Conservation (phyloP, 306 rosid species). For the Pyrus betulifolia region DNA sequence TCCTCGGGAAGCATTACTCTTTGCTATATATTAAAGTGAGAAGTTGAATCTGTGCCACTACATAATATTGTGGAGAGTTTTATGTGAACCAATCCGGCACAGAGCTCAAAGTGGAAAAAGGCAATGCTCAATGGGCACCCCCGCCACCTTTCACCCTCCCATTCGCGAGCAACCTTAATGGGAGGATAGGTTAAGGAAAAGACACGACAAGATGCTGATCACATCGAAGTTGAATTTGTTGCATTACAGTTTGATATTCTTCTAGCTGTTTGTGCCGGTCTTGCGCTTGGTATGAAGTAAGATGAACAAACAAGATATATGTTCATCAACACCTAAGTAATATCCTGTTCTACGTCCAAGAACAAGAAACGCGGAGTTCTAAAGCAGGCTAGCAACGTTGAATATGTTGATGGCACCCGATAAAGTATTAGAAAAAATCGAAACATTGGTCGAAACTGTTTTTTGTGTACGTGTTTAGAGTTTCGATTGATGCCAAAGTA, state of each 20-base stretch:
- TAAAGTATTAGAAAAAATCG: not conserved
- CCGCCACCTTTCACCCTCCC: too few relatives aligned
- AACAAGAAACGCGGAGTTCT: not conserved
- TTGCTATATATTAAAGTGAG: too few relatives aligned
- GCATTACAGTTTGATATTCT: too few relatives aligned
- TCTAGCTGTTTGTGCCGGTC: not conserved
- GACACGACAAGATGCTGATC: not conserved
- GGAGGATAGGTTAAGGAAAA: not conserved
- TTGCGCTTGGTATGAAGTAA: not conserved
- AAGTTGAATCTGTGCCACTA: too few relatives aligned
- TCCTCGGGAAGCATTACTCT: too few relatives aligned
- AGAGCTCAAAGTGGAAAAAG: not conserved
- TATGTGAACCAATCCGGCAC: not conserved
- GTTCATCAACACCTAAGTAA: too few relatives aligned
- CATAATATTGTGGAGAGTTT: not conserved
- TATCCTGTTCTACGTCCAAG: too few relatives aligned
- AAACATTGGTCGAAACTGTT: not conserved
- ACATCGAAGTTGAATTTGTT: too few relatives aligned
- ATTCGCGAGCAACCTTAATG: too few relatives aligned
- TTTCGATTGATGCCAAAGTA: too few relatives aligned
- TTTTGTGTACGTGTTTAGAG: not conserved
- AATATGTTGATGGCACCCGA: not conserved
- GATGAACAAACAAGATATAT: too few relatives aligned
- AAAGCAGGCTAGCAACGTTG: not conserved
- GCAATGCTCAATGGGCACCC: not conserved